Base-by-base conservation (phyloP, 225 moss, liverwort and hornwort genomes). In the Polytrichum formosum region DNA sequence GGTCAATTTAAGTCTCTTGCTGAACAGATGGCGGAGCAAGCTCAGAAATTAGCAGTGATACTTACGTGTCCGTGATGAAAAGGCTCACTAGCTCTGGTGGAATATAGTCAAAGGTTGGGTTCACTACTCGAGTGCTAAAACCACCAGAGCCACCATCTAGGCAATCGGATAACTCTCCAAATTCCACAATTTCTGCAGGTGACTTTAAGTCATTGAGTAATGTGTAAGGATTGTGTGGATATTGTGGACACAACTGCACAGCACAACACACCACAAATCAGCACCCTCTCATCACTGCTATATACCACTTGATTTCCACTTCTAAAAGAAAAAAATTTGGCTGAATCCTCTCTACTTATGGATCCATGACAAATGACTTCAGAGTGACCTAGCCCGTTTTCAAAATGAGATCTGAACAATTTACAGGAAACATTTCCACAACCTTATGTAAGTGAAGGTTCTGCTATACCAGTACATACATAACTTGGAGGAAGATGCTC, bases 11-110 rank as follows among this genome's bases (percentile, higher is more conserved):
- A 16, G 46, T 46, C 46, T 46, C 46, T 46, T 4, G 35, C 8
- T 35, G 6, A 74, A 56, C 20, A 55, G 13, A 30, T 63, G 46
- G 26, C 26, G 65, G 74, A 37, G 27, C 25, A 9, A 71, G 74
- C 37, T 13, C 35, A 35, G 8, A 35, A 35, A 35, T 35, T 9
- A 35, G 46, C 13, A 46, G 46, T 9, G 54, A 60, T 61, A 83
- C 85, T 93, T 90, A 97, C 97, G 97, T 92, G 55, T 97, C 97
- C 58, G 97, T 97, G 26, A 97, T 92, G 73, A 97, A 97, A 73
- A 97, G 92, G 91, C 94, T 97, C 80, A 97, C 94, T 68, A 97
- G 92, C 79, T 97, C 94, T 10, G 97, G 97, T 29, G 97, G 94
- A 74, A 97, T 90, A 72, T 97, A 97, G 61, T 97, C 97, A 56